phyloP scores from a whole-genome alignment of 148 eudicot species.

The Camellia lanceoleosa region DNA sequence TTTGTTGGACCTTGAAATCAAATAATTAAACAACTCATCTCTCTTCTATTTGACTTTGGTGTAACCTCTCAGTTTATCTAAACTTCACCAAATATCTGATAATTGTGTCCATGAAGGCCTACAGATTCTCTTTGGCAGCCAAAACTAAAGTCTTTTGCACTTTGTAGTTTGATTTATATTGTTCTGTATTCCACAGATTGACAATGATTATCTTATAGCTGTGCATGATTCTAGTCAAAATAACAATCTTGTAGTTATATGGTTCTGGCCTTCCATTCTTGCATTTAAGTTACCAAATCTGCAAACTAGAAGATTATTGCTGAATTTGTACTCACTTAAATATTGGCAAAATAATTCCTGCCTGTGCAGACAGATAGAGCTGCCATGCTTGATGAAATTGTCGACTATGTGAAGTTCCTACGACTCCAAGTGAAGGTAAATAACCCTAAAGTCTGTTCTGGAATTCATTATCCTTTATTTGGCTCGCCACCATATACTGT shows the following conservation, averaged over 20 bases:
- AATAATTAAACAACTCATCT: background rate
- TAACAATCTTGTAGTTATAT: background rate
- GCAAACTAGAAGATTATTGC: background rate
- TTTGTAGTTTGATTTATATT: background rate
- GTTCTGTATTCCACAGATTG: background rate
- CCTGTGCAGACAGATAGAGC: constrained; percentile 64
- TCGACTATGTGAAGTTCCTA: constrained; percentile 66
- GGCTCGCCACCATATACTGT: background rate
- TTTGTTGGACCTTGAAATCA: background rate
- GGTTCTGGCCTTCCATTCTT: background rate
- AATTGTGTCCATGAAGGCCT: background rate
- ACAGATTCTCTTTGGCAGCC: background rate
- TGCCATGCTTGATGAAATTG: constrained; percentile 69
- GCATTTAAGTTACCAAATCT: background rate
- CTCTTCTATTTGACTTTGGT: background rate
- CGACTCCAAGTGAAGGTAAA: constrained; percentile 70
- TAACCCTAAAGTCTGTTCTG: background rate
- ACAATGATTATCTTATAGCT: background rate
- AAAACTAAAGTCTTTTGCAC: no score
- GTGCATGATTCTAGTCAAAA: background rate
- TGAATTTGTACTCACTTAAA: background rate
- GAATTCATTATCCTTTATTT: constrained; percentile 10
- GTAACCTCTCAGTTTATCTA: background rate
- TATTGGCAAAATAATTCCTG: background rate
- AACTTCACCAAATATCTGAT: background rate